Evolutionary conservation across 2,329 filamentous ascomycete genomes (phyloP), one percentile per base, ranked within the genome.

Genomic region (Dryadomyces quercus-mongolicae): DNA sequence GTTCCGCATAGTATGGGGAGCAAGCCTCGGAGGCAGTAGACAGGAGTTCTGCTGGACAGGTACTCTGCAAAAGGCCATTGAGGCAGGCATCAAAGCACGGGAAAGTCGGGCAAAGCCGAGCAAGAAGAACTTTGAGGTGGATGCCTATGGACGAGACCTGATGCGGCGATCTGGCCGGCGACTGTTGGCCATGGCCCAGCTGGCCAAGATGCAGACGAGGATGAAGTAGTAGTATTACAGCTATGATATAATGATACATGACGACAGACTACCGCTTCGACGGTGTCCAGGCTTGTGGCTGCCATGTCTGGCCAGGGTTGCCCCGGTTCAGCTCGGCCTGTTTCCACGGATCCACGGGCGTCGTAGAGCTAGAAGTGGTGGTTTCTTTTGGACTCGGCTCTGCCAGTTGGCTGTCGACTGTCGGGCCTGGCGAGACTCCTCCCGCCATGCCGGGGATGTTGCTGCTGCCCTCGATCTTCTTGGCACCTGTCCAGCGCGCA

Each of bases 281-380:
- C 12, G 63, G 55, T 7, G 59, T 70, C 84, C 84, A 88, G 3
- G 80, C 69, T 49, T 78, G 64, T 0, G 85, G 85, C 66, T 86
- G 81, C 82, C 82, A 87, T n/a, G 68, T 72, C 64, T 86, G 82
- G 53, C 82, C 74, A 0, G 81, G 79, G 0, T 73, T 74, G n/a
- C 70, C 70, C n/a, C 66, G 62, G 20, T 74, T 71, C 58, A 71
- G 74, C 38, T 50, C 49, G 3, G 18, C 49, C 4, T 40, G 2
- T 34, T 76, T 76, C 82, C 82, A 86, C 2, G 82, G 82, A 62
- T 44, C 12, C 12, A n/a, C 13, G 16, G 16, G 12, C 3, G 42
- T n/a, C 3, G 42, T 12, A 44, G 42, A 9, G n/a, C n/a, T n/a
- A n/a, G n/a, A n/a, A n/a, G n/a, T n/a, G n/a, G n/a, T n/a, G n/a